Base-by-base conservation (phyloP, 2,329 filamentous ascomycete species). In the Magnaporthiopsis poae region DNA sequence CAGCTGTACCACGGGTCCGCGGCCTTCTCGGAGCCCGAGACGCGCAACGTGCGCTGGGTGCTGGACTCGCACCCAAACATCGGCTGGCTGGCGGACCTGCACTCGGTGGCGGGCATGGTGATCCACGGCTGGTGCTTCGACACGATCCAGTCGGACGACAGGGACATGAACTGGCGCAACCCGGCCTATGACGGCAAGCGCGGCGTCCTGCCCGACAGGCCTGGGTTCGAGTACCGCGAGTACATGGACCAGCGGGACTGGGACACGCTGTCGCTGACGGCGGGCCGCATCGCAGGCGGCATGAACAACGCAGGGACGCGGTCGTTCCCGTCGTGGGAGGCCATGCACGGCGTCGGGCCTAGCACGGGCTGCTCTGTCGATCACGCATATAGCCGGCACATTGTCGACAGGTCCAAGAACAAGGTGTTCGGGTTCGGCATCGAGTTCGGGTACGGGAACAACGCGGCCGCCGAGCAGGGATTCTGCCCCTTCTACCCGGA, bases 61-160 rank as follows among this genome's bases (percentile, higher is more conserved):
- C 76, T 86, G 71, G 79, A 82, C 69, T 76, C 78, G 35, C 82
- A 81, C 73, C 73, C 76, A 62, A 79, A 79, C 61, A 74, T 87
- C 62, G 77, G 80, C 52, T 87, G 84, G 83, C 84, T 84, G 72
- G 74, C 86, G 67, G 85, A 87, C 69, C 77, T 87, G 61, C 85
- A 87, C 77, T 85, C 83, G 1, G 81, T 77, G 29, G 77, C 78
- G 0, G 82, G 81, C 3, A 76, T 80, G 39, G 76, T 87, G 31
- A 74, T 87, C 15, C 86, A 86, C 73, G 79, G 77, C 66, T 87
- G 84, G 84, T 84, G 84, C 33, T 81, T 83, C 69, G 84, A 86
- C 69, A 77, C 81, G 63, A 75, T 80, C 66, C 84, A 86, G 73
- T 75, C 74, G 65, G 77, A 73, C 0, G 77, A 79, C 63, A 71